Evolutionary conservation across 306 rosid genomes (phyloP).

Genomic region (Lathyrus tuberosus): DNA sequence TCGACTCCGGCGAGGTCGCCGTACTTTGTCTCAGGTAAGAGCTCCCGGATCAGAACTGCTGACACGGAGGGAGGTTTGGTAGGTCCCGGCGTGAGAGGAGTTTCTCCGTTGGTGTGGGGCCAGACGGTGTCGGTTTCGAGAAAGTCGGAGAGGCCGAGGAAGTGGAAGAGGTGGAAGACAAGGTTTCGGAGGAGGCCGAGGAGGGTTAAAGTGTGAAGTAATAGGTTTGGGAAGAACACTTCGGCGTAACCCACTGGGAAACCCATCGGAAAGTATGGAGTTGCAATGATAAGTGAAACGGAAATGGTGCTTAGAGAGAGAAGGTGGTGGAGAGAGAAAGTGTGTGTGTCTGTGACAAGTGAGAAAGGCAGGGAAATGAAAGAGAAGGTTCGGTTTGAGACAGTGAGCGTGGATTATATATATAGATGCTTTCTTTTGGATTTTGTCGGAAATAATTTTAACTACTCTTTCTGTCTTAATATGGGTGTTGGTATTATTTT

Average conservation of each 20-base stretch:
- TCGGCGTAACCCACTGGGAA: constrained; percentile 71
- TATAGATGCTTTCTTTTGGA: too few relatives aligned
- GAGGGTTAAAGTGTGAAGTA: constrained; percentile 67
- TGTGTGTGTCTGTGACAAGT: background rate
- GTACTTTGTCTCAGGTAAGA: too few relatives aligned
- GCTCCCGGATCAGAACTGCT: too few relatives aligned
- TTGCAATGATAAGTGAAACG: background rate
- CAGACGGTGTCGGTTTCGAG: constrained; percentile 39
- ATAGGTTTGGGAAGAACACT: constrained; percentile 37
- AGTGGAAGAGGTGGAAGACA: constrained; percentile 42
- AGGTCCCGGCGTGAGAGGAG: too few relatives aligned
- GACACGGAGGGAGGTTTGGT: too few relatives aligned
- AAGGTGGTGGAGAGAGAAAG: background rate
- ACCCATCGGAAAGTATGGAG: constrained; percentile 52
- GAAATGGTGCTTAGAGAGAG: background rate
- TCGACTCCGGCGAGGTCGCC: too few relatives aligned
- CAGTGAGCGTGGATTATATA: background rate
- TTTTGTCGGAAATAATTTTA: too few relatives aligned
- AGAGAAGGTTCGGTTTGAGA: constrained; percentile 31
- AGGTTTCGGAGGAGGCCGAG: constrained; percentile 72
- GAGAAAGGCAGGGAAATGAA: background rate
- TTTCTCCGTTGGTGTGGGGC: too few relatives aligned
- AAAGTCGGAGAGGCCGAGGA: constrained; percentile 57
- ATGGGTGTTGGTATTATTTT: too few relatives aligned
- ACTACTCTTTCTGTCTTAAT: too few relatives aligned